Evolutionary conservation across 169 alveolate species (phyloP).

Genomic region (Plasmodium malariae): DNA sequence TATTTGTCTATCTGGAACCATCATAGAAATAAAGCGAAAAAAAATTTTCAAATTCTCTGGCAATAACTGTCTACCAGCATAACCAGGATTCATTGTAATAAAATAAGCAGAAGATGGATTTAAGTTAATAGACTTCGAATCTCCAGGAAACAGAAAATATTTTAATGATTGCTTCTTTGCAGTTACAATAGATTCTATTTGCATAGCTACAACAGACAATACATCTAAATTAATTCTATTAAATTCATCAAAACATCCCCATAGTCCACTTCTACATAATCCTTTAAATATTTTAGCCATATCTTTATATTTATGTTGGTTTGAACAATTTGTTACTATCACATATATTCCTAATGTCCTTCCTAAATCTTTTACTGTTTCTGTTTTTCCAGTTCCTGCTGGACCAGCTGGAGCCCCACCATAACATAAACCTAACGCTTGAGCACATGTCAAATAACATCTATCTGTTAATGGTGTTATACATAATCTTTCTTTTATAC

Average conservation of each 20-base stretch:
- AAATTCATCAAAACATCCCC: slow-evolving; percentile 99
- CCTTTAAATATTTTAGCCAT: slow-evolving; percentile 98
- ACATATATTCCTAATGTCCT: slow-evolving; percentile 96
- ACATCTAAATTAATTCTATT: slow-evolving; percentile 97
- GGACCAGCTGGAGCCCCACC: slow-evolving; percentile 99
- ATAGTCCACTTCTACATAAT: slow-evolving; percentile 96
- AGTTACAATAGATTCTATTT: slow-evolving; percentile 93
- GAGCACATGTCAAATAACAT: slow-evolving; percentile 96
- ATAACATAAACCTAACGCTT: slow-evolving; percentile 96
- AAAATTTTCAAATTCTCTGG: slow-evolving; percentile 97
- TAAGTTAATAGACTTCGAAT: slow-evolving; percentile 92
- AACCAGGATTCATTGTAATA: slow-evolving; percentile 99
- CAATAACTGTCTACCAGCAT: slow-evolving; percentile 97
- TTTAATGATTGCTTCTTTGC: slow-evolving; percentile 89
- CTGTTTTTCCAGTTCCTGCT: slow-evolving; percentile 99
- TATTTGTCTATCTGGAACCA: slow-evolving; percentile 93
- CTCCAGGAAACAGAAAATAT: slow-evolving; percentile 88
- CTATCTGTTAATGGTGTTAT: slow-evolving; percentile 99
- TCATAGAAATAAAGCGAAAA: slow-evolving; percentile 95
- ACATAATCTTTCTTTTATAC: slow-evolving; percentile 96
- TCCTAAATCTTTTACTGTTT: slow-evolving; percentile 98
- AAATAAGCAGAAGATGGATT: slow-evolving; percentile 96
- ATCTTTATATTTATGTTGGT: slow-evolving; percentile 96
- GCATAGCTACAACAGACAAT: slow-evolving; percentile 96
- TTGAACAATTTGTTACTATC: slow-evolving; percentile 98